Percentiles rank a stretch among this genome's conserved stretches.
These are phyloP conservation scores for Ustilago crameri DNA, from an alignment of 1,284 basidiomycete species.

Conservation along the genomic window DNA sequence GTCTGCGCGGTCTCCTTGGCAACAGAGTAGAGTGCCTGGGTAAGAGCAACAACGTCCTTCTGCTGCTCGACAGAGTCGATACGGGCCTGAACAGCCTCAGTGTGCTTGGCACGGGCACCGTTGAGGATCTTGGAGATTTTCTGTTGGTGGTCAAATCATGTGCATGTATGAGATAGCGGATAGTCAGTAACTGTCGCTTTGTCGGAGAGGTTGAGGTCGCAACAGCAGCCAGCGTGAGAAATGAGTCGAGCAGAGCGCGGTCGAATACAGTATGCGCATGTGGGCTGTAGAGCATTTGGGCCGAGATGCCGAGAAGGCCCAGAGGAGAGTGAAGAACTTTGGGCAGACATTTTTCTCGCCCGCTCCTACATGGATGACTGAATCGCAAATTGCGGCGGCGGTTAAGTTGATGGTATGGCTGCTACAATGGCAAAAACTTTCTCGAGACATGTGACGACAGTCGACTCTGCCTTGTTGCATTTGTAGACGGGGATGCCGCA, in stretches of 20 bases:
- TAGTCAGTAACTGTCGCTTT: no score
- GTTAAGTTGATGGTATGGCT: no score
- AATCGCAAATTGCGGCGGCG: no score
- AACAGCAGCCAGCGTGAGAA: conserved; percentile 4
- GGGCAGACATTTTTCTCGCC: no score
- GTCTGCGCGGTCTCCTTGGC: conserved; percentile 96
- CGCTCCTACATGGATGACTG: no score
- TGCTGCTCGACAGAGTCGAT: conserved; percentile 90
- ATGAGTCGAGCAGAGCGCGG: background rate
- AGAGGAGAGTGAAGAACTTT: no score
- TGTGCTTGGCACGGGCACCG: conserved; percentile 86
- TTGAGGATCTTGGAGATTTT: conserved; percentile 86
- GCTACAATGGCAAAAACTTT: no score
- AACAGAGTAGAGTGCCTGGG: conserved; percentile 87
- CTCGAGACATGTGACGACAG: no score
- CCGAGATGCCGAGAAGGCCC: no score
- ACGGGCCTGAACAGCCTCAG: conserved; percentile 89
- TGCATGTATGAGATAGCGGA: background rate
- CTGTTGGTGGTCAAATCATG: conserved; percentile 28
- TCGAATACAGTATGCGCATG: background rate
- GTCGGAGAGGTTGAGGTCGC: background rate
- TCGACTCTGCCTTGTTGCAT: no score
- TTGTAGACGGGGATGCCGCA: no score
- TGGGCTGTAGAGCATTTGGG: no score
- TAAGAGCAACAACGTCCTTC: conserved; percentile 92